Evolutionary conservation across 2,329 filamentous ascomycete genomes (phyloP), one percentile per base, ranked within the genome.

Genomic region (Monilinia laxa): DNA sequence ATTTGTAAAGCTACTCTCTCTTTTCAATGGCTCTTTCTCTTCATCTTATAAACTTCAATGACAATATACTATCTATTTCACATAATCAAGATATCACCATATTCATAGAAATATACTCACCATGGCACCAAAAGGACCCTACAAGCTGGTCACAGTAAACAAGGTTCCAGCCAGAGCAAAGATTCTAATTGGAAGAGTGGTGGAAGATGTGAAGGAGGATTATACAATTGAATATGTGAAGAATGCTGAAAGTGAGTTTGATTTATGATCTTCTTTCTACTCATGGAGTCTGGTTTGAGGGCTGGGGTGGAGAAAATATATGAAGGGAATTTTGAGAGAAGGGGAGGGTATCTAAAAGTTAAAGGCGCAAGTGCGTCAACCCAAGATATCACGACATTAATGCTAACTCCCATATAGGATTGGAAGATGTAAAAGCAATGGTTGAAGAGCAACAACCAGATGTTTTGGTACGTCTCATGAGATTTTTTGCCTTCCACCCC

Each of bases 81-180:
- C 40, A n/a, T 3, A 9, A 18, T 20, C 4, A 35, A 35, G 5
- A 35, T 11, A 35, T 18, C 57, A 45, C 23, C 23, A 7, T 28
- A 31, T 35, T 16, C 28, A 52, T 25, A 49, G 14, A 14, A 53
- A 62, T 25, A 14, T 4, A 23, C 10, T 35, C 47, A 49, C 51
- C 58, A 75, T 73, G 73, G 65, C 69, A 56, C 79, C 82, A 18
- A 80, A 82, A 70, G 85, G 85, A 23, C 86, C 86, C 3, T 90
- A 82, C 78, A 84, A 80, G 71, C 82, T 90, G 16, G 83, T 90
- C 40, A 90, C 87, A 1, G 87, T 90, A 70, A 90, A 90, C 78
- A 89, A 84, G 1, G 86, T 84, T 1, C 87, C 88, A 0, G 87
- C 89, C 69, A 81, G 87, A 66, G 88, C 88, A 45, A 85, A 86